Percentiles rank a stretch among this genome's conserved stretches.
phyloP scores from a whole-genome alignment of 805 yeast genomes.

The Myxozyma lipomycoides region DNA sequence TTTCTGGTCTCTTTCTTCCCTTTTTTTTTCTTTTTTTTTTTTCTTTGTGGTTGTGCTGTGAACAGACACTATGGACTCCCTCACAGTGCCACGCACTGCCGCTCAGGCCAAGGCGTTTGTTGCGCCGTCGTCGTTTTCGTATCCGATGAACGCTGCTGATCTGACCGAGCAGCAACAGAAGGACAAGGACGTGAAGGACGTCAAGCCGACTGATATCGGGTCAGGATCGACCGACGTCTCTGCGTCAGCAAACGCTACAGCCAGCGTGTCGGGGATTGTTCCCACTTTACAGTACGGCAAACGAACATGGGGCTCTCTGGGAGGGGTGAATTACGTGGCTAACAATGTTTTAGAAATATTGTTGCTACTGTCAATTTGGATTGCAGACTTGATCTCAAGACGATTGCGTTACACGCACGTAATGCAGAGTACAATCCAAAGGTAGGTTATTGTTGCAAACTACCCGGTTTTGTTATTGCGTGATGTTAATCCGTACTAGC shows the following conservation, averaged over 20 bases:
- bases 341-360: slow-evolving; percentile 63
- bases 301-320: background rate
- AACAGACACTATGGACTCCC: slow-evolving; percentile 60
- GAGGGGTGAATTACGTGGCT: background rate
- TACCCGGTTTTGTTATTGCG: background rate
- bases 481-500: slow-evolving; percentile 36
- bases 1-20: slow-evolving; percentile 1
- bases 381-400: slow-evolving; percentile 90
- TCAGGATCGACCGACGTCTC: slow-evolving; percentile 23
- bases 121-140: slow-evolving; percentile 59
- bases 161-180: slow-evolving; percentile 27
- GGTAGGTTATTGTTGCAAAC: slow-evolving; percentile 17
- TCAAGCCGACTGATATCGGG: slow-evolving; percentile 24
- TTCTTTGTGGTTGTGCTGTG: background rate
- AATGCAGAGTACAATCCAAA: slow-evolving; percentile 98
- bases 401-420: slow-evolving; percentile 97
- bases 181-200: slow-evolving; percentile 6
- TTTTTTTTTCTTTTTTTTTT: slow-evolving; percentile 5
- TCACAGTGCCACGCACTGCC: slow-evolving; percentile 72
- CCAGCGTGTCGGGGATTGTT: slow-evolving; percentile 88
- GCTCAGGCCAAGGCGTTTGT: slow-evolving; percentile 72
- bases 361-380: slow-evolving; percentile 97
- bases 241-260: slow-evolving; percentile 40
- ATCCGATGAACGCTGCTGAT: slow-evolving; percentile 51
- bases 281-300: slow-evolving; percentile 61